Percentiles rank a stretch among this genome's conserved stretches.
These are phyloP conservation scores for Agaricus bisporus DNA, from an alignment of 768 basidiomycete genomes.

Conservation along the genomic window DNA sequence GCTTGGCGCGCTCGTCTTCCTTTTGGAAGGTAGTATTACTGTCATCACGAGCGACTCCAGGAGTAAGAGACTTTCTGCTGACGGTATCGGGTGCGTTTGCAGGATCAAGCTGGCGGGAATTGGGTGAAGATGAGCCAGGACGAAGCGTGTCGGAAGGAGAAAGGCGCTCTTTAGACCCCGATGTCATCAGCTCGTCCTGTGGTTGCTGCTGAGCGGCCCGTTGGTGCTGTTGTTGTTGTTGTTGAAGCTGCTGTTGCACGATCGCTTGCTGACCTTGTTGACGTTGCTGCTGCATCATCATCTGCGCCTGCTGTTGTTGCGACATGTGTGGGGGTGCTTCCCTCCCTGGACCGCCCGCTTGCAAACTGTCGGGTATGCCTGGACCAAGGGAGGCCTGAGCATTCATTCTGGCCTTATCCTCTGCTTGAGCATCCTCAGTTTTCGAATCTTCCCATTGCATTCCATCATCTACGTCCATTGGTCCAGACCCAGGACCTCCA, in stretches of 20 bases:
- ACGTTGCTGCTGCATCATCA: conserved; percentile 1
- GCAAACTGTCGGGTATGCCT: conserved; percentile 28
- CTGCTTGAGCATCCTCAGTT: conserved; percentile 38
- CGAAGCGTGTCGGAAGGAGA: conserved; percentile 13
- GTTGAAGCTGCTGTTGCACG: conserved; percentile 26
- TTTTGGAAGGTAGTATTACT: conserved; percentile 16
- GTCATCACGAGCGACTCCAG: conserved; percentile 62
- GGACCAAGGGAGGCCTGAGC: neutral
- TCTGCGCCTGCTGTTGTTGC: conserved; percentile 23
- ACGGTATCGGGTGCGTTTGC: conserved; percentile 67
- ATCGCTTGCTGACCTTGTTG: conserved; percentile 24
- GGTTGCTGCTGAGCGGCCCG: conserved; percentile 25
- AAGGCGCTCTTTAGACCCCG: conserved; percentile 45
- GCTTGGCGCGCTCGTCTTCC: conserved; percentile 37
- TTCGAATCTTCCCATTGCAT: conserved; percentile 83
- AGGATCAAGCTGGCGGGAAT: conserved; percentile 45
- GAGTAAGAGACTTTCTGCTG: conserved; percentile 66
- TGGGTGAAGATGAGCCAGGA: conserved; percentile 13
- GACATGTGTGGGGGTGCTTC: conserved; percentile 22
- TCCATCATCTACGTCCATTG: conserved; percentile 73
- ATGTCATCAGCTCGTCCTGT: conserved; percentile 32
- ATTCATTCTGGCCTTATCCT: conserved; percentile 13
- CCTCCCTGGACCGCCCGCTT: conserved; percentile 24
- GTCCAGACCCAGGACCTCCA: conserved; percentile 7
- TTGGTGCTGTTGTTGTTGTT: conserved; percentile 20